These are phyloP conservation scores for Meyerozyma smithsonii DNA, from an alignment of 1,139 yeast genomes.

Conservation along the genomic window DNA sequence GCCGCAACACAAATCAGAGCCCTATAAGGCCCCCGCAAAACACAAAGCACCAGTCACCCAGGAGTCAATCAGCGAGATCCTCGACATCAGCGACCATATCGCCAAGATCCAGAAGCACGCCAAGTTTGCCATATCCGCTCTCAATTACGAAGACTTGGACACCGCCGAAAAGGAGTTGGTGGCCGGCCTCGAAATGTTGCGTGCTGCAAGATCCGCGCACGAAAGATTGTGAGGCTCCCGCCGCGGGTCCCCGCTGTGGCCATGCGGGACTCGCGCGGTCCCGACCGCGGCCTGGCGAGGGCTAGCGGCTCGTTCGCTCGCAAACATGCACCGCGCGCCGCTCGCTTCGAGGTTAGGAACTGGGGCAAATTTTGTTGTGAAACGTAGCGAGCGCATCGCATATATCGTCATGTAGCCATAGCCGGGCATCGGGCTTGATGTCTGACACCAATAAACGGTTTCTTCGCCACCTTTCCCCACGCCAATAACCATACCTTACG, in stretches of 20 bases:
- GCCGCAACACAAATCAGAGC: too few relatives aligned
- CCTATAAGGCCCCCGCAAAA: not conserved
- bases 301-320: not conserved
- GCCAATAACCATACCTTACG: not conserved
- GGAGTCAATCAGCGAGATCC: conserved; percentile 44
- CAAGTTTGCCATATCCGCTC: conserved; percentile 87
- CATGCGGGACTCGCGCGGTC: too few relatives aligned
- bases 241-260: too few relatives aligned
- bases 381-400: too few relatives aligned
- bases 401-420: too few relatives aligned
- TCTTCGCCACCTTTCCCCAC: not conserved
- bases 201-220: not conserved
- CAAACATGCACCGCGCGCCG: not conserved
- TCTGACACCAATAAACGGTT: not conserved
- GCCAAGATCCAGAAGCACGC: conserved; percentile 79
- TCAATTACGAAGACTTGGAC: conserved; percentile 80
- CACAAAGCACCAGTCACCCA: conserved; percentile 27
- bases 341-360: not conserved
- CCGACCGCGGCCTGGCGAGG: too few relatives aligned
- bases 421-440: too few relatives aligned
- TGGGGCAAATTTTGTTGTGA: too few relatives aligned
- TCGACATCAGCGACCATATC: conserved; percentile 58
- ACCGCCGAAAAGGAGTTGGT: conserved; percentile 79
- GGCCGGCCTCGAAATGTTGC: conserved; percentile 51
- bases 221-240: not conserved